Base-by-base conservation (phyloP, 2,329 filamentous ascomycete genomes). In the Hypoxylon sp. region DNA sequence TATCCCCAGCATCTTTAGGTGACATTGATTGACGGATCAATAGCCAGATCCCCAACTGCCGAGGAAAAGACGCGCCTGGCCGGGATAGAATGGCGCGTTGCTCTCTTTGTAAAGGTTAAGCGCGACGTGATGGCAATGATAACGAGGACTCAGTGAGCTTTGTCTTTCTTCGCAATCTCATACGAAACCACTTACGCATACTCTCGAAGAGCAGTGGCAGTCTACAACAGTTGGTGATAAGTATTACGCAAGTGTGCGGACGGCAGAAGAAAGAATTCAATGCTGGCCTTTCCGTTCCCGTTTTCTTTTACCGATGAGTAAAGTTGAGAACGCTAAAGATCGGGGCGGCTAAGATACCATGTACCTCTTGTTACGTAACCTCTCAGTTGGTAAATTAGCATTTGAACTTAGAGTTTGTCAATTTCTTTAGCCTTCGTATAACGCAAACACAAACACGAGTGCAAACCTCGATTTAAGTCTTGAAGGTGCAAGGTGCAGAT, bases 21-120 rank as follows among this genome's bases (percentile, higher is more conserved):
- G 22, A 44, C 61, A 65, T 68, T 46, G 57, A 54, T 49, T 52
- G 49, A 44, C 61, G 60, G 33, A 48, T 45, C 54, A 50, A 50
- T 50, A 46, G 46, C 62, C 54, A 59, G 50, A 53, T 59, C 26
- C 36, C 50, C 46, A 63, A 65, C 62, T 65, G 49, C 65, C 65
- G 65, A 61, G 36, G 16, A 36, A 51, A 52, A 61, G 50, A 60
- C 65, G 65, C 65, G 65, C 49, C 50, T 56, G 22, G 48, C 48
- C 48, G 36, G 40, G 44, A 52, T 20, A 18, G 16, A 28, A 51
- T 32, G 24, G 54, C 65, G 65, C 61, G 58, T 68, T 65, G 49
- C 55, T 62, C 50, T 3, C 56, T 30, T 46, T 42, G 6, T 33
- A 11, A 30, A 42, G 40, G 46, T 53, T 38, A 58, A 53, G 49